Percentiles rank a stretch among this genome's conserved stretches.
phyloP scores from a whole-genome alignment of 2,329 filamentous ascomycete species.

The Phoma sp. region DNA sequence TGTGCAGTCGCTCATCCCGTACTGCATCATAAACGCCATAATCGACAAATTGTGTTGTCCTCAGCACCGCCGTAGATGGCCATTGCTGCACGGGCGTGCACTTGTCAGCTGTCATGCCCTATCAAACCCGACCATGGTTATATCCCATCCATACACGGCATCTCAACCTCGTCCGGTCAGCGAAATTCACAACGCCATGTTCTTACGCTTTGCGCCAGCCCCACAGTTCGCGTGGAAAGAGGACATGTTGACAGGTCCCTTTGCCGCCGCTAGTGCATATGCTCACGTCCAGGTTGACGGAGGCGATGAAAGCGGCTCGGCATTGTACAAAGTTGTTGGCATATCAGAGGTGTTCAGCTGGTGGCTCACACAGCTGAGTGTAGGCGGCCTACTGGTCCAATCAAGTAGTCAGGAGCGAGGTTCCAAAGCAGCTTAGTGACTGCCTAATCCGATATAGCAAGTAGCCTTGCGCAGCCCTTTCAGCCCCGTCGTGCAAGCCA shows the following conservation, averaged over 20 bases:
- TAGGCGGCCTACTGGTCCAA: neutral
- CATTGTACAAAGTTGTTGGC: constrained; percentile 1
- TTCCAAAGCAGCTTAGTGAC: neutral
- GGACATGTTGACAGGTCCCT: too few relatives aligned
- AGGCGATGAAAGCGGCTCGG: neutral
- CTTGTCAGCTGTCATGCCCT: neutral
- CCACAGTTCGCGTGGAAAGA: neutral
- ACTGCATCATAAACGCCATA: neutral
- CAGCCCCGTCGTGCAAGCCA: constrained; percentile 12
- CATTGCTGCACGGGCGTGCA: neutral
- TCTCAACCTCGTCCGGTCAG: constrained; percentile 2
- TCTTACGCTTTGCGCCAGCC: constrained; percentile 7
- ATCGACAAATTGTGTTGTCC: neutral
- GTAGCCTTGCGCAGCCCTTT: constrained; percentile 3
- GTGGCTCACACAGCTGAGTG: constrained; percentile 4
- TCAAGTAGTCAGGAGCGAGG: neutral
- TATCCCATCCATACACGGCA: neutral
- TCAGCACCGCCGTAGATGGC: constrained; percentile 6
- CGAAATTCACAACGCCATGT: constrained; percentile 1
- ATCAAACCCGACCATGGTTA: neutral
- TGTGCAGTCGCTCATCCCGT: neutral
- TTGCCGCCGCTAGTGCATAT: neutral
- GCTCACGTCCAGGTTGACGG: neutral
- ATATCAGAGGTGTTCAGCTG: neutral
- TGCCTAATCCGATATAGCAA: neutral